phyloP scores from a whole-genome alignment of 75 land plant species.

The Cupressus sempervirens region DNA sequence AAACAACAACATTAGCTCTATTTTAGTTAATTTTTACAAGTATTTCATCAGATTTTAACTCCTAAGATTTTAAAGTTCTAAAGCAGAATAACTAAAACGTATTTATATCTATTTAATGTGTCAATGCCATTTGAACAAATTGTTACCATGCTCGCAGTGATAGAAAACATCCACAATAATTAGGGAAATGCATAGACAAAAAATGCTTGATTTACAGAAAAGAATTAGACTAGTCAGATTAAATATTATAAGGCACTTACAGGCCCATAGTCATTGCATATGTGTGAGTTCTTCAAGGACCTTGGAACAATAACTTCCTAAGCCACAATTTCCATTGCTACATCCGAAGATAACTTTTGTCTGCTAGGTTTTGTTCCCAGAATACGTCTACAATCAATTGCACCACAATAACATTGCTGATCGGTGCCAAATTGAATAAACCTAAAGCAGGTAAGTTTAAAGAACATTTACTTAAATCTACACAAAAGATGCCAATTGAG shows the following conservation, averaged over 20 bases:
- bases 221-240: not conserved
- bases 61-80: too few species aligned
- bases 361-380: slow-evolving; percentile 65
- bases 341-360: slow-evolving; percentile 47
- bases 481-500: not conserved
- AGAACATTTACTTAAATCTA: not conserved
- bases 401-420: slow-evolving; percentile 88
- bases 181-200: not conserved
- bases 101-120: too few species aligned
- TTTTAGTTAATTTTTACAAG: too few species aligned
- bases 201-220: not conserved
- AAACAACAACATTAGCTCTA: too few species aligned
- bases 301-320: slow-evolving; percentile 17
- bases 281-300: not conserved
- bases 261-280: not conserved
- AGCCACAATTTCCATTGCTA: slow-evolving; percentile 34
- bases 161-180: not conserved
- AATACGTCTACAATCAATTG: slow-evolving; percentile 61
- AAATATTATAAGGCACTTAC: not conserved
- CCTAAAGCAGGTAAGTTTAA: slow-evolving; percentile 31
- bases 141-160: not conserved
- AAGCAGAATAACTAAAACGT: too few species aligned
- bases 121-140: too few species aligned
- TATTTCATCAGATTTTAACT: too few species aligned
- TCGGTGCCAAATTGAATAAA: slow-evolving; percentile 98